Evolutionary conservation across 164 flowering plant species (phyloP), one percentile per base, ranked within the genome.

Genomic region (Liquidambar formosana): DNA sequence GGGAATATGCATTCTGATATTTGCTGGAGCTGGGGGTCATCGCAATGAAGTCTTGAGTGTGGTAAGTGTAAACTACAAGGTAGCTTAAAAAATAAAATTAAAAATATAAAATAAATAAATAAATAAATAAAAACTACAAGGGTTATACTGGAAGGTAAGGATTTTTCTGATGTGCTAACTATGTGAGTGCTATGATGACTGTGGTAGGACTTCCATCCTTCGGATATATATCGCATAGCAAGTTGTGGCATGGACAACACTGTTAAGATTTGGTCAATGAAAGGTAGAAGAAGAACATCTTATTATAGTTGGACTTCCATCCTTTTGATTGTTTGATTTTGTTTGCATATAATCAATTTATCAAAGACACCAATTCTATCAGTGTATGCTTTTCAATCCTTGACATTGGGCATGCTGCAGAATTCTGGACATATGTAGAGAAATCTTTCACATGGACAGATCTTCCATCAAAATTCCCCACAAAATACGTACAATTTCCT

Each of bases 211-310:
- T 95, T 95, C 82, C 99, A 95, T 82, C 99, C 96, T 46, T 93
- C 97, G 15, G 99, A 95, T 72, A 89, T 91, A 41, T 86, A 91
- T 77, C 88, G 92, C 15, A 86, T 95, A 77, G 99, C 97, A 57
- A 95, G 97, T 76, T 95, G 99, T 81, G 99, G 99, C 52, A 95
- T 95, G 99, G 99, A 95, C 80, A 95, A 89, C 79, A 89, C 97
- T 57, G 89, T 95, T n/a, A 95, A 93, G 78, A 95, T 95, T 61
- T 95, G 99, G 99, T 95, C 99, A 56, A 95, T 95, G 97, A 88
- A 93, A 85, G 99, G 99, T 95, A 76, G 9, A n/a, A 41, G 5
- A 0, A 76, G 9, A n/a, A 41, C 6, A 0, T 72, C 23, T n/a
- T 57, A 6, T 47, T 57, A 11, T 12, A 22, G 13, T 18, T 16